Percentiles rank a stretch among this genome's conserved stretches.
These are phyloP conservation scores for Cladobotryum protrusum DNA, from an alignment of 2,329 filamentous ascomycete genomes.

Conservation along the genomic window DNA sequence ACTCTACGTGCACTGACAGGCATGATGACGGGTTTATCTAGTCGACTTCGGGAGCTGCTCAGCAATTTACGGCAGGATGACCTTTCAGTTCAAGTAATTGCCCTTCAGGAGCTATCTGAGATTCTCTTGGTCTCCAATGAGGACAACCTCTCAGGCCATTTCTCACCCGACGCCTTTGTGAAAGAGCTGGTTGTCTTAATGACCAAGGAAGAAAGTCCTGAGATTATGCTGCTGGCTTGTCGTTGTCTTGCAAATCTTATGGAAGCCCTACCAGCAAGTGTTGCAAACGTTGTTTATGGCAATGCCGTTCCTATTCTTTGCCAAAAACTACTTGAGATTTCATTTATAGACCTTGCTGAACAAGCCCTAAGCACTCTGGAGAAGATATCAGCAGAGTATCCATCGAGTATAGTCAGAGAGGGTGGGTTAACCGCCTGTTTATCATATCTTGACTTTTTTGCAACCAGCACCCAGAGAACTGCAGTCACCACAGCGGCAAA, in stretches of 20 bases:
- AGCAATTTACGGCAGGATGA: constrained; percentile 74
- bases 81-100: constrained; percentile 85
- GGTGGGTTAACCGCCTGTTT: constrained; percentile 93
- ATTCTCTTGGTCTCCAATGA: constrained; percentile 92
- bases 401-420: constrained; percentile 88
- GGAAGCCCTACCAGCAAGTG: constrained; percentile 90
- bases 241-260: constrained; percentile 94
- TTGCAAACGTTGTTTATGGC: constrained; percentile 95
- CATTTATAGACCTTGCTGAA: constrained; percentile 95
- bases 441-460: constrained; percentile 94
- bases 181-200: constrained; percentile 90
- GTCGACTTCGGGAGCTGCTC: constrained; percentile 71
- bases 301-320: constrained; percentile 91
- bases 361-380: constrained; percentile 94
- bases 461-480: constrained; percentile 91
- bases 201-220: constrained; percentile 91
- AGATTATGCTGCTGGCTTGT: constrained; percentile 95
- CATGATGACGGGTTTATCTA: constrained; percentile 82
- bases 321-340: constrained; percentile 90
- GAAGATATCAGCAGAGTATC: constrained; percentile 96
- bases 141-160: constrained; percentile 91
- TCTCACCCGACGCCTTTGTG: constrained; percentile 88
- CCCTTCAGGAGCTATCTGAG: constrained; percentile 87
- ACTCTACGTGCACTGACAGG: constrained; percentile 83
- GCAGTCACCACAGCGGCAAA: constrained; percentile 97